A percentile compares a stretch with the other conserved stretches of the same genome.
Evolutionary conservation across 1,139 yeast species (phyloP).

Genomic region (Taphrina flavorubra): DNA sequence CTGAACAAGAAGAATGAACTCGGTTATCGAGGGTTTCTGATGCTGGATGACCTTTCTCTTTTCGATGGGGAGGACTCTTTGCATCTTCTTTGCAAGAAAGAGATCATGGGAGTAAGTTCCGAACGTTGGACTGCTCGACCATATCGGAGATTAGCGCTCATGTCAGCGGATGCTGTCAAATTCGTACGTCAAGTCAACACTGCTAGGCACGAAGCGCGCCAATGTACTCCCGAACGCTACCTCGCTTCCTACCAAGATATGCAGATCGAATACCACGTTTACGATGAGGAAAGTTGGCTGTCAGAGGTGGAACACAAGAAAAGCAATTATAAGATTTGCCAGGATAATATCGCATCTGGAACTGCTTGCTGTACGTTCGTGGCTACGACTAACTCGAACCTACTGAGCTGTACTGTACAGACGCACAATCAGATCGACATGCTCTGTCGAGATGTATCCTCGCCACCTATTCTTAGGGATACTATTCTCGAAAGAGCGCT

Average conservation of each 20-base stretch:
- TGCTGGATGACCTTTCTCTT: not conserved
- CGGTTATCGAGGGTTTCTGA: conserved; percentile 28
- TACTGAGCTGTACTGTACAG: conserved; percentile 5
- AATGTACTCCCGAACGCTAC: not conserved
- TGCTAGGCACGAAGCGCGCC: not conserved
- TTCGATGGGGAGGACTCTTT: conserved; percentile 29
- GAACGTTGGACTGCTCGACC: conserved; percentile 31
- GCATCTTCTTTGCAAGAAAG: conserved; percentile 7
- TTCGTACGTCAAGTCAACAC: conserved; percentile 11
- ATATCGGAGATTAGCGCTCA: conserved; percentile 16
- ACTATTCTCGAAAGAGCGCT: conserved; percentile 10
- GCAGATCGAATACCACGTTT: conserved; percentile 15
- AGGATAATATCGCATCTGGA: conserved; percentile 7
- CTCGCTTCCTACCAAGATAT: not conserved
- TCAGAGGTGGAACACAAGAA: not conserved
- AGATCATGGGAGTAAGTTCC: conserved; percentile 17
- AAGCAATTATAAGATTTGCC: conserved; percentile 6
- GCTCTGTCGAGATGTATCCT: conserved; percentile 18
- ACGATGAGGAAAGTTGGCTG: conserved; percentile 17
- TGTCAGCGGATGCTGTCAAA: conserved; percentile 21
- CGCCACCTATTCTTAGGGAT: conserved; percentile 8
- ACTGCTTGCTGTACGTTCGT: conserved; percentile 1
- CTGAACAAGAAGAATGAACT: conserved; percentile 24
- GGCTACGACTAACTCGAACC: not conserved
- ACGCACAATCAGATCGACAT: conserved; percentile 1